Conservation (phyloP, 805 yeast species). For the Starmerella etchellsii region DNA sequence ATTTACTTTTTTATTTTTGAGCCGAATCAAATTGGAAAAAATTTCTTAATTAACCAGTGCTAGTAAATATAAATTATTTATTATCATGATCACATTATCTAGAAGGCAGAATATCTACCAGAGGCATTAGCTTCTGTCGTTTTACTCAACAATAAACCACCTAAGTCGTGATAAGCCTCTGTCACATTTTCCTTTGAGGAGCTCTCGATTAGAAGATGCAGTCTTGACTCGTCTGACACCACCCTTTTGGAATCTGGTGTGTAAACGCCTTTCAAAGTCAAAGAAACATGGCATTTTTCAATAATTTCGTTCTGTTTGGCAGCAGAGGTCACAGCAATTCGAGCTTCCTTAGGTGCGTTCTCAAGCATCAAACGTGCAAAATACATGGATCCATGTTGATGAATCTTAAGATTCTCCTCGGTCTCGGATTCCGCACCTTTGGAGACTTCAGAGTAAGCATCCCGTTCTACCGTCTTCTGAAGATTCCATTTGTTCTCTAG, state of each 20-base stretch:
- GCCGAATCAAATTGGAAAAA: neutral
- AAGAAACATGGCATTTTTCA: slow-evolving; percentile 38
- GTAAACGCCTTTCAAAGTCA: slow-evolving; percentile 70
- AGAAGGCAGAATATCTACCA: slow-evolving; percentile 11
- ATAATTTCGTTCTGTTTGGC: slow-evolving; percentile 9
- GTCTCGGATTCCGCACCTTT: neutral
- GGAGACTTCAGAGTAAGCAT: neutral
- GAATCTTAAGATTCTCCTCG: neutral
- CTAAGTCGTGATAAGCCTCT: slow-evolving; percentile 14
- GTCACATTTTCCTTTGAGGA: slow-evolving; percentile 43
- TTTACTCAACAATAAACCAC: slow-evolving; percentile 1
- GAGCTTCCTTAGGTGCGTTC: slow-evolving; percentile 53
- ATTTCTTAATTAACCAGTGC: neutral
- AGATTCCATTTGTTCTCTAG: slow-evolving; percentile 44
- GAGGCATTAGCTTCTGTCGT: neutral
- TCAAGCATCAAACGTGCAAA: slow-evolving; percentile 65
- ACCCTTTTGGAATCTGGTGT: slow-evolving; percentile 41
- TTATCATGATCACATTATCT: neutral
- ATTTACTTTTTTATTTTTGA: slow-evolving; percentile 18
- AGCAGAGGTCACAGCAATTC: slow-evolving; percentile 21
- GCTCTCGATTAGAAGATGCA: slow-evolving; percentile 70
- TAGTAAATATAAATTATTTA: neutral
- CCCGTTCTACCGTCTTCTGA: slow-evolving; percentile 36
- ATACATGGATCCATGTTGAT: slow-evolving; percentile 26
- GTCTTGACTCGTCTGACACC: slow-evolving; percentile 32